These are phyloP conservation scores for Herpetospermum pedunculosum DNA, from an alignment of 306 rosid species.

Conservation along the genomic window DNA sequence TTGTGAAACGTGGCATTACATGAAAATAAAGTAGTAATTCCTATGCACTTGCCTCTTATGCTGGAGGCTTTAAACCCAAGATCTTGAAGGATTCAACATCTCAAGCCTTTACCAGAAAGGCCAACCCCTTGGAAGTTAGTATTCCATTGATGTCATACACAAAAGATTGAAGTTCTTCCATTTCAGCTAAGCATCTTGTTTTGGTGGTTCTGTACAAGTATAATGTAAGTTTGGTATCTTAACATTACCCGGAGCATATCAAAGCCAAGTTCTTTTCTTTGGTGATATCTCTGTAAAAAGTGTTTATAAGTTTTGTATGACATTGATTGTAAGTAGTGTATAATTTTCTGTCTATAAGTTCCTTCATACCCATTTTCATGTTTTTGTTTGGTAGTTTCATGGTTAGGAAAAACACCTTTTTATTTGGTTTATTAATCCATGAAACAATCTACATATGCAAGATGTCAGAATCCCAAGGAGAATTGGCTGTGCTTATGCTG, in stretches of 20 bases:
- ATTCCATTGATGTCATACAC: background rate
- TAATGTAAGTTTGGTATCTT: background rate
- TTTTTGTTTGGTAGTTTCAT: background rate
- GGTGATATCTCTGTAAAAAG: background rate
- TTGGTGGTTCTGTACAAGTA: background rate
- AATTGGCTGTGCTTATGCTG: slow-evolving; percentile 78
- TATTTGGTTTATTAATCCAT: background rate
- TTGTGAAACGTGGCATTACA: background rate
- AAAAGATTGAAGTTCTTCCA: background rate
- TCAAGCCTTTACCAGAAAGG: background rate
- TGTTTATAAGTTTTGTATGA: background rate
- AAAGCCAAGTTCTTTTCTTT: background rate
- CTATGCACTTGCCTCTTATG: background rate
- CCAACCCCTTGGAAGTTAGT: background rate
- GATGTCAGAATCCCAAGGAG: slow-evolving; percentile 66
- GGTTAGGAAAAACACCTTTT: background rate
- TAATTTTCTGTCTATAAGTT: background rate
- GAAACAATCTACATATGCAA: slow-evolving; percentile 5
- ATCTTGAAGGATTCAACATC: background rate
- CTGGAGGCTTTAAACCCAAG: background rate
- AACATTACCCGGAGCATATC: background rate
- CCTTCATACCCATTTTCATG: background rate
- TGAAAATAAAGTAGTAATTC: background rate
- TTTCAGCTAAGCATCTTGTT: background rate
- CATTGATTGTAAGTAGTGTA: background rate